Conservation (phyloP, 257 asterid genomes). For the Fraxinus americana region DNA sequence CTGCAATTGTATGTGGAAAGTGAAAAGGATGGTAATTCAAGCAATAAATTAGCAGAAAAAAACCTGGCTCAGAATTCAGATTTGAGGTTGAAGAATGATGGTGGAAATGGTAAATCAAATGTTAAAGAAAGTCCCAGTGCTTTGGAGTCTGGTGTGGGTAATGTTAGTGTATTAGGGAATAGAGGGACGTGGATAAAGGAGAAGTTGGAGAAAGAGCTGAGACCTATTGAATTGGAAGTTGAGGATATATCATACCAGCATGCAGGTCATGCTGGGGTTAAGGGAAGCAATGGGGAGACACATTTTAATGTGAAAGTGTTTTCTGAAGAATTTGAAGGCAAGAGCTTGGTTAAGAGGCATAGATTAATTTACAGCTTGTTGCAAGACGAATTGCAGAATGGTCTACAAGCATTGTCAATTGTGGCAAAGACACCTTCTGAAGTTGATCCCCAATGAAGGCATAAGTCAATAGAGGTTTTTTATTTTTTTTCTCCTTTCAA, state of each 20-base stretch:
- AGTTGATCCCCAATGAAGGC: constrained; percentile 35
- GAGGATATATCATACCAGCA: constrained; percentile 90
- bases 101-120: constrained; percentile 25
- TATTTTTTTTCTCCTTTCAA: constrained; percentile 6
- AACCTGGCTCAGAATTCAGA: constrained; percentile 25
- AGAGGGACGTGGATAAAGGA: constrained; percentile 69
- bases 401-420: constrained; percentile 74
- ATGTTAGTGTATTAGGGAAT: constrained; percentile 45
- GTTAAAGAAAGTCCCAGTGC: constrained; percentile 27
- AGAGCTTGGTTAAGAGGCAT: constrained; percentile 94
- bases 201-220: constrained; percentile 53
- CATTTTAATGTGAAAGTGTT: constrained; percentile 82
- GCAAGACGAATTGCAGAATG: constrained; percentile 80
- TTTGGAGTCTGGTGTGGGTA: constrained; percentile 16
- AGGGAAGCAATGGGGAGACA: constrained; percentile 80
- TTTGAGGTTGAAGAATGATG: constrained; percentile 27
- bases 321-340: constrained; percentile 74
- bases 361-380: constrained; percentile 65
- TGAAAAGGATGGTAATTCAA: constrained; percentile 39
- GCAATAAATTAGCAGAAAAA: constrained; percentile 5
- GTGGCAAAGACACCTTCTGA: constrained; percentile 78
- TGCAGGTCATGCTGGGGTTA: constrained; percentile 75
- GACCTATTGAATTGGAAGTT: constrained; percentile 52
- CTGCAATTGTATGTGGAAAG: constrained; percentile 58
- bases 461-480: constrained; percentile 25